A percentile compares a stretch with the other conserved stretches of the same genome.
Evolutionary conservation across 768 basidiomycete genomes (phyloP).

Genomic region (Lentinula raphanica): DNA sequence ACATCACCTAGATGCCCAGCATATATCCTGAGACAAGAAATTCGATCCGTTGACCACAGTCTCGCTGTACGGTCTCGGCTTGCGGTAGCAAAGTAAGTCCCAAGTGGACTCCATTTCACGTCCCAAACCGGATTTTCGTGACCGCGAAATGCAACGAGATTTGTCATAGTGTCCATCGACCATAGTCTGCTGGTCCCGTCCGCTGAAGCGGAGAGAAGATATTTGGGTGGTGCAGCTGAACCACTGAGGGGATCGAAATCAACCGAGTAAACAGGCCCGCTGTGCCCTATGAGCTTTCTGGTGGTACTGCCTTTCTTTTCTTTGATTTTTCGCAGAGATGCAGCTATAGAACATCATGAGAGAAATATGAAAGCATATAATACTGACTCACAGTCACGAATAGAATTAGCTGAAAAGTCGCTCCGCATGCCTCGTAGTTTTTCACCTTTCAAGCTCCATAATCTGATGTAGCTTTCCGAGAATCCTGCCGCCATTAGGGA

Average conservation of each 20-base stretch:
- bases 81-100: constrained; percentile 96
- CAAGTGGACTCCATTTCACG: constrained; percentile 97
- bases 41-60: constrained; percentile 93
- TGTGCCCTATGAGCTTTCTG: constrained; percentile 95
- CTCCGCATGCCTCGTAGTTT: constrained; percentile 72
- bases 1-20: constrained; percentile 97
- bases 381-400: constrained; percentile 62
- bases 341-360: constrained; percentile 32
- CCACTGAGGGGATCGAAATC: constrained; percentile 91
- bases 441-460: constrained; percentile 95
- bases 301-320: constrained; percentile 83
- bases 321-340: constrained; percentile 57
- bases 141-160: constrained; percentile 89
- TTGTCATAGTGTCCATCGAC: constrained; percentile 93
- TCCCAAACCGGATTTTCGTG: constrained; percentile 99
- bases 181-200: constrained; percentile 89
- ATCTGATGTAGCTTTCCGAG: constrained; percentile 87
- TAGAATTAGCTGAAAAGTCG: constrained; percentile 61
- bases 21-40: constrained; percentile 82
- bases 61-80: constrained; percentile 92
- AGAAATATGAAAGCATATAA: neutral
- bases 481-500: constrained; percentile 94
- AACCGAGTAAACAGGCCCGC: constrained; percentile 92
- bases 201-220: constrained; percentile 87
- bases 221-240: constrained; percentile 78